Percentiles rank a stretch among this genome's conserved stretches.
Conservation (phyloP, 495 filamentous ascomycete species). For the Podospora comata region DNA sequence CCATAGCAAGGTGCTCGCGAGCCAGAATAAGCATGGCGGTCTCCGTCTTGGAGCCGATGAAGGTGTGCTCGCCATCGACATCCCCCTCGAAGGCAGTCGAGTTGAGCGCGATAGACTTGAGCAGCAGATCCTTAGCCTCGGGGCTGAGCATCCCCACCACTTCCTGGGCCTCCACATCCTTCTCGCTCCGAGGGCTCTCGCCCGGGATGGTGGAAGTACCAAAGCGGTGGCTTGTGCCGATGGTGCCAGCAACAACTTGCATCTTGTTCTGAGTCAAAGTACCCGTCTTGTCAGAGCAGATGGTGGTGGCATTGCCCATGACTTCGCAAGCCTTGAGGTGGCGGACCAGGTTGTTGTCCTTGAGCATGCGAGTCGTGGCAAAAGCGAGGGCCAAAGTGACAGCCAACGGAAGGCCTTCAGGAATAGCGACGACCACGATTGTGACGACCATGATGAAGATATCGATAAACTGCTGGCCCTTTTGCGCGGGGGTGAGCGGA, state of each 20-base stretch:
- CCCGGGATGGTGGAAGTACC: conserved; percentile 31
- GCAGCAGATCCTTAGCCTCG: conserved; percentile 60
- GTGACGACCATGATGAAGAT: conserved; percentile 96
- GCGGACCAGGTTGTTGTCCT: conserved; percentile 91
- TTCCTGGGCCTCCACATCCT: conserved; percentile 27
- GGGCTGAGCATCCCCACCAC: conserved; percentile 49
- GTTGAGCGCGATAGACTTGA: conserved; percentile 77
- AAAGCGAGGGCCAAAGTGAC: conserved; percentile 93
- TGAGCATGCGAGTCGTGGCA: conserved; percentile 91
- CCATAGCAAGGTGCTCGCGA: conserved; percentile 72
- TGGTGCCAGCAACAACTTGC: conserved; percentile 75
- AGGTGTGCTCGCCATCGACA: conserved; percentile 63
- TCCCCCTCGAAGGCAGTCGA: conserved; percentile 88
- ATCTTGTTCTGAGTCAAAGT: conserved; percentile 94
- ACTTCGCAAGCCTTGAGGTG: conserved; percentile 91
- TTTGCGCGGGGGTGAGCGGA: conserved; percentile 56
- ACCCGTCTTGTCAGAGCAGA: conserved; percentile 96
- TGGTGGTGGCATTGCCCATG: conserved; percentile 97
- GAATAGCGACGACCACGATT: conserved; percentile 91
- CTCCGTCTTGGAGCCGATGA: conserved; percentile 89
- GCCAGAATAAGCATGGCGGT: conserved; percentile 77
- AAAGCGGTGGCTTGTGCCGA: conserved; percentile 67
- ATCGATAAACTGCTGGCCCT: conserved; percentile 82
- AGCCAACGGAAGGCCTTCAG: conserved; percentile 87
- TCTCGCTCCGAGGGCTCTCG: conserved; percentile 21